Evolutionary conservation across 495 filamentous ascomycete species (phyloP).

Genomic region (Penicillium manginii): DNA sequence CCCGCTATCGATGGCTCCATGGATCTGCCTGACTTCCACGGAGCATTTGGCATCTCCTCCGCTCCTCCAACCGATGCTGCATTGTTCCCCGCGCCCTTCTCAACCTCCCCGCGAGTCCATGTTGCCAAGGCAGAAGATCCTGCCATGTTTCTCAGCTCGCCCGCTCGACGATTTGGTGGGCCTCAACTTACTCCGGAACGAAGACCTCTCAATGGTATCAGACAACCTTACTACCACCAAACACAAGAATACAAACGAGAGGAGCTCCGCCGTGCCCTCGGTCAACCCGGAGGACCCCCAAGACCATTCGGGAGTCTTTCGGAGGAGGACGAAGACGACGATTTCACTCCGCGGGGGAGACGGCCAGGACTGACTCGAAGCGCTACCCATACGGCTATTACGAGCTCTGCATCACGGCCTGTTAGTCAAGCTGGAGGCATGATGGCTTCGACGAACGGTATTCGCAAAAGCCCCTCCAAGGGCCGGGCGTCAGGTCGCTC

Average conservation of each 20-base stretch:
- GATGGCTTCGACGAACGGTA: conserved; percentile 42
- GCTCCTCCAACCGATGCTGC: conserved; percentile 44
- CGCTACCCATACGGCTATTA: conserved; percentile 48
- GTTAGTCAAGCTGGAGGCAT: conserved; percentile 33
- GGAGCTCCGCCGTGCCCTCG: conserved; percentile 47
- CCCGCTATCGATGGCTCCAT: conserved; percentile 43
- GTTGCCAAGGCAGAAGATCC: conserved; percentile 53
- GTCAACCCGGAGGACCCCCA: conserved; percentile 7
- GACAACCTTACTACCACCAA: conserved; percentile 64
- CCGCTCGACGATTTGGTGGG: conserved; percentile 50
- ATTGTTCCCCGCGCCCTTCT: conserved; percentile 51
- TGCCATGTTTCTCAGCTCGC: conserved; percentile 59
- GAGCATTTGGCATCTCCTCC: conserved; percentile 35
- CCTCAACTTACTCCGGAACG: conserved; percentile 40
- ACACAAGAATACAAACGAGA: conserved; percentile 59
- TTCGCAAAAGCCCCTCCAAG: conserved; percentile 51
- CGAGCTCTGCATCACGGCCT: conserved; percentile 33
- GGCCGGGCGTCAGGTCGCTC: conserved; percentile 45
- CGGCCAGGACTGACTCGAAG: conserved; percentile 65
- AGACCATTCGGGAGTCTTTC: conserved; percentile 25
- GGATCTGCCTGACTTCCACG: conserved; percentile 45
- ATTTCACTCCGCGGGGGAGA: conserved; percentile 43
- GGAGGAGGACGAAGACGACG: conserved; percentile 49
- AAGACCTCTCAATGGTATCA: conserved; percentile 34
- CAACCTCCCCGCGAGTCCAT: conserved; percentile 48